Percentiles rank a stretch among this genome's conserved stretches.
Evolutionary conservation across 2,329 filamentous ascomycete species (phyloP).

Genomic region (Trichoderma guizhouense): DNA sequence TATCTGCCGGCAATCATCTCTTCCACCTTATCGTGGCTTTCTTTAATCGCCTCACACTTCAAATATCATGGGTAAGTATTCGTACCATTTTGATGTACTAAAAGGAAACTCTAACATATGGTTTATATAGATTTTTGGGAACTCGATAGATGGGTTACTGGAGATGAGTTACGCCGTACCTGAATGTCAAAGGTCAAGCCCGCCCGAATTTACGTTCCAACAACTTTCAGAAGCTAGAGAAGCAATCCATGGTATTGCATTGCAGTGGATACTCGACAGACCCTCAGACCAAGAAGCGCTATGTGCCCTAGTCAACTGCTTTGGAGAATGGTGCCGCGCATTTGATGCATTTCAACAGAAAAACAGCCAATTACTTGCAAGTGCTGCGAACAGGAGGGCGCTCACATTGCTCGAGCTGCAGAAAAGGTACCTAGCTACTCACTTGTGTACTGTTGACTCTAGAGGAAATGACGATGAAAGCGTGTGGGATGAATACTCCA

Average conservation of each 20-base stretch:
- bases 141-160: not conserved
- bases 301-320: not conserved
- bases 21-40: not conserved
- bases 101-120: not conserved
- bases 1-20: not conserved
- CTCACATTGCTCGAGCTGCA: not conserved
- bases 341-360: not conserved
- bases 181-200: not conserved
- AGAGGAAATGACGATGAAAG: not conserved
- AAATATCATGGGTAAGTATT: not conserved
- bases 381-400: not conserved
- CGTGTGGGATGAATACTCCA: not conserved
- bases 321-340: not conserved
- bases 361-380: not conserved
- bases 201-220: not conserved
- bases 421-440: not conserved
- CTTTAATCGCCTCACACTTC: not conserved
- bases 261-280: not conserved
- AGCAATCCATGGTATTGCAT: not conserved
- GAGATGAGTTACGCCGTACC: not conserved
- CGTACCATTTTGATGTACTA: not conserved
- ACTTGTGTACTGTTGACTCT: not conserved
- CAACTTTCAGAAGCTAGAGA: not conserved
- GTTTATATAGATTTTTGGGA: not conserved
- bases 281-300: not conserved